Conservation (phyloP, 331 rosid genomes). For the Erythrophleum ivorense region DNA sequence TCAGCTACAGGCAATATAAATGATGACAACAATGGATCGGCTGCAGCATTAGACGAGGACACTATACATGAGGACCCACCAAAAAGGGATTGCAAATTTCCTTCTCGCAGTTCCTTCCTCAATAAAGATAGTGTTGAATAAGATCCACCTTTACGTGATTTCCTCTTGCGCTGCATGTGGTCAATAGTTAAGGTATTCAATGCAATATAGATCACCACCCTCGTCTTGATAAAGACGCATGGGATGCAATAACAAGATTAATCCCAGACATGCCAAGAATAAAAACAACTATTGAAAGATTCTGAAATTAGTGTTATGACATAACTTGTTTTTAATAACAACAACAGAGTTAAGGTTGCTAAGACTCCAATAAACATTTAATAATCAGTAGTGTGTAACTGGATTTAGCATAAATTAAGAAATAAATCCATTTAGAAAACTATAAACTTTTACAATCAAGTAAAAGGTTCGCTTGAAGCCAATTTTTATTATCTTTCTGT, state of each 20-base stretch:
- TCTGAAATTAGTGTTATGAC: not conserved
- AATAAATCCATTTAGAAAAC: constrained; percentile 29
- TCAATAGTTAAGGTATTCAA: constrained; percentile 64
- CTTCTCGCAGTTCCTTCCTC: constrained; percentile 95
- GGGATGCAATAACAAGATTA: constrained; percentile 28
- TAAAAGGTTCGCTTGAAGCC: constrained; percentile 15
- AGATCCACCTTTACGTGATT: constrained; percentile 86
- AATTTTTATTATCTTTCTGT: not conserved
- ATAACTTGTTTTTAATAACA: not conserved
- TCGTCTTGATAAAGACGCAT: constrained; percentile 1
- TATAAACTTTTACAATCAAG: constrained; percentile 15
- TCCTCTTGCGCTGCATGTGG: constrained; percentile 96
- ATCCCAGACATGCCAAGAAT: not conserved
- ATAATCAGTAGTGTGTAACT: constrained; percentile 10
- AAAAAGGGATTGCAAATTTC: constrained; percentile 83
- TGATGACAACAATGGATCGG: constrained; percentile 90
- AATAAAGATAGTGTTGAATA: constrained; percentile 85
- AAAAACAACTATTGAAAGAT: constrained; percentile 18
- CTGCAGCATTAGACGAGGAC: constrained; percentile 77
- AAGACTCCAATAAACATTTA: constrained; percentile 28
- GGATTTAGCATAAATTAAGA: constrained; percentile 17
- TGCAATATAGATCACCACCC: constrained; percentile 13
- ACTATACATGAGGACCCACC: constrained; percentile 77
- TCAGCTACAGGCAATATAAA: constrained; percentile 84
- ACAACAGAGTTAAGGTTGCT: not conserved